Percentiles rank a stretch among this genome's conserved stretches.
Conservation (phyloP, 148 eudicot species). For the Tetragonia tetragonoides region DNA sequence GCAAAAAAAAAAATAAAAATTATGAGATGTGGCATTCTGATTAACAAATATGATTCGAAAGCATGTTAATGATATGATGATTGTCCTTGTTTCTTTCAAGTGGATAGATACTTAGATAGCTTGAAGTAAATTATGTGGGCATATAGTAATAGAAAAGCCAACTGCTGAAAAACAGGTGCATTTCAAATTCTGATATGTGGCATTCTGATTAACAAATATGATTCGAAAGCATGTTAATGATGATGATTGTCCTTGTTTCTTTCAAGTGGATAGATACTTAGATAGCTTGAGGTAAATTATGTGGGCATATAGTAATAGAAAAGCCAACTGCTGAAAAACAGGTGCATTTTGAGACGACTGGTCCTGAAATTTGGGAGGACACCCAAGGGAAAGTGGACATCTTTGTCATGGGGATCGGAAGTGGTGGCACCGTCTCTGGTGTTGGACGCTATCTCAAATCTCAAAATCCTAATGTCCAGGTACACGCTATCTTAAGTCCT, state of each 20-base stretch:
- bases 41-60: background rate
- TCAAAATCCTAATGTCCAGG: slow-evolving; percentile 88
- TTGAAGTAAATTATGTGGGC: background rate
- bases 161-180: slow-evolving; percentile 49
- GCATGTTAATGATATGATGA: background rate
- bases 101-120: background rate
- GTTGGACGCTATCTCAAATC: slow-evolving; percentile 93
- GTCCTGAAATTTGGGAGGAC: slow-evolving; percentile 98
- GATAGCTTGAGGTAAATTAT: background rate
- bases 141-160: background rate
- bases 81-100: background rate
- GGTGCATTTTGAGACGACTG: slow-evolving; percentile 97
- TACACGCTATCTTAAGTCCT: slow-evolving; percentile 11
- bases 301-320: background rate
- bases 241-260: background rate
- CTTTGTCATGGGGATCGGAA: slow-evolving; percentile 96
- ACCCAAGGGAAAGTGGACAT: slow-evolving; percentile 88
- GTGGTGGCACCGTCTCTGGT: slow-evolving; percentile 96
- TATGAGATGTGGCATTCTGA: background rate
- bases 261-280: background rate
- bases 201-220: background rate
- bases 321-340: slow-evolving; percentile 13
- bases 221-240: background rate
- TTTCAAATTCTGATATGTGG: slow-evolving; percentile 24
- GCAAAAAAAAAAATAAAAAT: too few relatives aligned